These are phyloP conservation scores for Lentinula detonsa DNA, from an alignment of 768 basidiomycete genomes.

Conservation along the genomic window DNA sequence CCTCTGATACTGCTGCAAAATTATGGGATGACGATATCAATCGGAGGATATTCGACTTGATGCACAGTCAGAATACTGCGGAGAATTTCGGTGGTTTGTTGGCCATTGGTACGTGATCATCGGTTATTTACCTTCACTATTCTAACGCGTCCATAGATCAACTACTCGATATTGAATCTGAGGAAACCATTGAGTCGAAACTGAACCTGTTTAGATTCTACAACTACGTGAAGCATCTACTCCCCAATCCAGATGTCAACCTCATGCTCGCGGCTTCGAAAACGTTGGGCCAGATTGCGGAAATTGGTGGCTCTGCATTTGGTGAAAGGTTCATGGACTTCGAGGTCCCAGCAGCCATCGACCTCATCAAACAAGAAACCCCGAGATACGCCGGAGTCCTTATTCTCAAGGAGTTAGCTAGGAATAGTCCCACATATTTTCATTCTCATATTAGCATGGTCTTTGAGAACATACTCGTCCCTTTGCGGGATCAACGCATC, in stretches of 20 bases:
- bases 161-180: constrained; percentile 69
- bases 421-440: constrained; percentile 83
- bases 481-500: constrained; percentile 82
- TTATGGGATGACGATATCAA: constrained; percentile 86
- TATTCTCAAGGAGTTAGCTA: constrained; percentile 89
- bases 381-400: constrained; percentile 92
- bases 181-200: constrained; percentile 78
- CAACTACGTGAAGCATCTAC: constrained; percentile 89
- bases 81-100: constrained; percentile 85
- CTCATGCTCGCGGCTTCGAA: constrained; percentile 96
- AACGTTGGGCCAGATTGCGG: constrained; percentile 81
- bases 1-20: constrained; percentile 73
- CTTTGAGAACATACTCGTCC: constrained; percentile 89
- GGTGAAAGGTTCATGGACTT: constrained; percentile 88
- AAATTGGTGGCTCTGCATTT: constrained; percentile 76
- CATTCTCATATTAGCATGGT: constrained; percentile 83
- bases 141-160: constrained; percentile 41
- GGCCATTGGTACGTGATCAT: constrained; percentile 66
- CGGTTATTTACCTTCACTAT: not conserved
- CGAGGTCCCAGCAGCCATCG: constrained; percentile 82
- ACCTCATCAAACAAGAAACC: constrained; percentile 73
- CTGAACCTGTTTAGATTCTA: constrained; percentile 80
- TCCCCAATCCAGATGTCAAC: constrained; percentile 85
- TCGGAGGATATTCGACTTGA: constrained; percentile 71
- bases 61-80: constrained; percentile 70